Conservation (phyloP, 2,329 filamentous ascomycete genomes). For the Septoria petroselini region DNA sequence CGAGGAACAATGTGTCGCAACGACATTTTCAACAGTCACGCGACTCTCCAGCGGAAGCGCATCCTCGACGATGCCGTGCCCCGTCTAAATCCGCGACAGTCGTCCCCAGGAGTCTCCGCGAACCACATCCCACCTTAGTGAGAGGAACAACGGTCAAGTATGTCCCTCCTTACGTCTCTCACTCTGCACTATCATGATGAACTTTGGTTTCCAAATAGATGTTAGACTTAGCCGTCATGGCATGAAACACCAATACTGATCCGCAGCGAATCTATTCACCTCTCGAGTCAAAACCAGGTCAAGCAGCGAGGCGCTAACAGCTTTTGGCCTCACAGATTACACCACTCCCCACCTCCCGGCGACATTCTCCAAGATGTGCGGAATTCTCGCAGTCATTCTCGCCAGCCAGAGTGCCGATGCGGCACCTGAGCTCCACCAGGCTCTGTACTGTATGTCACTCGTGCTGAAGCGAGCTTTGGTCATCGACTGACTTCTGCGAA, state of each 20-base stretch:
- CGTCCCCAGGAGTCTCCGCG: not conserved
- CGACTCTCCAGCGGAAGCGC: not conserved
- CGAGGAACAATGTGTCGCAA: conserved; percentile 4
- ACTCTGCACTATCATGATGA: conserved; percentile 15
- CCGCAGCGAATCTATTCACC: not conserved
- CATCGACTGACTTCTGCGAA: conserved; percentile 7
- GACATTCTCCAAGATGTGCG: conserved; percentile 45
- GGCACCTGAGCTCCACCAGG: conserved; percentile 40
- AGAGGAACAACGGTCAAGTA: conserved; percentile 2
- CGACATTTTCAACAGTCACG: not conserved
- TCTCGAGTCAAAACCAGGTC: conserved; percentile 1
- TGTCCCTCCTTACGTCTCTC: conserved; percentile 3
- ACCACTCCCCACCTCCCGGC: conserved; percentile 6
- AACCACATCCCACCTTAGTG: conserved; percentile 4
- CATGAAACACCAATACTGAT: conserved; percentile 21
- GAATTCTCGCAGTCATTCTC: conserved; percentile 51
- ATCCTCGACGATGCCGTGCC: not conserved
- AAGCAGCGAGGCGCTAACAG: not conserved
- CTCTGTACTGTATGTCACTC: conserved; percentile 32
- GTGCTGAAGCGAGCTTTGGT: not conserved
- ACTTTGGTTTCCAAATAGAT: conserved; percentile 25
- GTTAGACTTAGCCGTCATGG: conserved; percentile 27
- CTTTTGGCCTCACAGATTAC: conserved; percentile 2
- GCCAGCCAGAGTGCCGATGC: conserved; percentile 41
- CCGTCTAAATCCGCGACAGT: not conserved